Conservation (phyloP, 2,329 filamentous ascomycete genomes). For the Sporothrix variecibatus region DNA sequence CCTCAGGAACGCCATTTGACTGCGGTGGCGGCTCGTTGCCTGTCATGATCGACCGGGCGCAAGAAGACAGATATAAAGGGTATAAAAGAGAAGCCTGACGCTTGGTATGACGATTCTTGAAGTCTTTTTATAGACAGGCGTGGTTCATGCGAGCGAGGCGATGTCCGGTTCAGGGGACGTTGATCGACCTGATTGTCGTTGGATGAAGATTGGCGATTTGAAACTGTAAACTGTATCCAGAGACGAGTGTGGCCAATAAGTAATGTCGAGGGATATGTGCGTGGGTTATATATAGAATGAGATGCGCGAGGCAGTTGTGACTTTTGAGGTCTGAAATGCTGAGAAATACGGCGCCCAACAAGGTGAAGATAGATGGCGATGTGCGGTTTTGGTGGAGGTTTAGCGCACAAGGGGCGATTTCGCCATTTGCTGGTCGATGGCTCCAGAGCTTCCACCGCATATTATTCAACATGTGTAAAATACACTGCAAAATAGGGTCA, state of each 20-base stretch:
- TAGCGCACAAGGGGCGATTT: slow-evolving; percentile 5
- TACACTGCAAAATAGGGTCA: background rate
- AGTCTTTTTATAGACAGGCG: background rate
- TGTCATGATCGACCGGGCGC: slow-evolving; percentile 1
- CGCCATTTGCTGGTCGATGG: slow-evolving; percentile 10
- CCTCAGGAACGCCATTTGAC: slow-evolving; percentile 1
- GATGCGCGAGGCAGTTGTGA: background rate
- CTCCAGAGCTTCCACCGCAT: background rate
- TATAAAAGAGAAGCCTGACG: background rate
- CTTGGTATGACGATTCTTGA: background rate
- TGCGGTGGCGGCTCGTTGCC: slow-evolving; percentile 11
- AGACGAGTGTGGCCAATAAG: too few species aligned
- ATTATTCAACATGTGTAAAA: background rate
- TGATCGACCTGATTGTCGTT: background rate
- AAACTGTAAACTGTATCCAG: background rate
- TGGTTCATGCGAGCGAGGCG: background rate
- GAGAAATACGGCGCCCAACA: background rate
- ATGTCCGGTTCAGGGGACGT: background rate
- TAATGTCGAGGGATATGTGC: background rate
- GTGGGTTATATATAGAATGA: slow-evolving; percentile 14
- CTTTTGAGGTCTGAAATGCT: background rate
- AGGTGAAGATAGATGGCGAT: background rate
- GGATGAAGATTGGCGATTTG: background rate
- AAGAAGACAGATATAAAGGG: background rate
- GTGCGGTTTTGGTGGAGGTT: background rate